These are phyloP conservation scores for Mimosa pudica DNA, from an alignment of 306 rosid species.

Conservation along the genomic window DNA sequence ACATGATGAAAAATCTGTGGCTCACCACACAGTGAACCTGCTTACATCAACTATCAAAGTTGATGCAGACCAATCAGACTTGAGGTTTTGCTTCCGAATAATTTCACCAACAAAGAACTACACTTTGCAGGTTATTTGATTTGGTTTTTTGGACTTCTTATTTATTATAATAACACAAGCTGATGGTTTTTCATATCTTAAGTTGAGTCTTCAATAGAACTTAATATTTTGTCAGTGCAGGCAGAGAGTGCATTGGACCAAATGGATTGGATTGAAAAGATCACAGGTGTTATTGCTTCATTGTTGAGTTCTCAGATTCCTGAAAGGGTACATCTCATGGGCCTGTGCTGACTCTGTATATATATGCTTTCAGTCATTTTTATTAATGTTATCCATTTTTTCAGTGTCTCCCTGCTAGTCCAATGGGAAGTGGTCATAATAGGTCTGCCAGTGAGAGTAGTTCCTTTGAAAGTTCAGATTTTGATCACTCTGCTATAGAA, in stretches of 20 bases:
- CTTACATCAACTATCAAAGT: conserved; percentile 98
- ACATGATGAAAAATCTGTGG: conserved; percentile 98
- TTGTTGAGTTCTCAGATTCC: conserved; percentile 96
- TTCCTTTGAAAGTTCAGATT: conserved; percentile 97
- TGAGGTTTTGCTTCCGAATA: conserved; percentile 97
- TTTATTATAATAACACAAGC: conserved; percentile 17
- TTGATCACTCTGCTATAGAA: conserved; percentile 78
- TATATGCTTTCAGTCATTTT: conserved; percentile 31
- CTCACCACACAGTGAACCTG: conserved; percentile 97
- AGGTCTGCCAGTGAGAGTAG: conserved; percentile 98
- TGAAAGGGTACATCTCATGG: conserved; percentile 70
- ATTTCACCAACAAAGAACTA: conserved; percentile 98
- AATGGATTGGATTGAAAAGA: conserved; percentile 99
- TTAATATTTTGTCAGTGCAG: conserved; percentile 87
- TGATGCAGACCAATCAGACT: conserved; percentile 98
- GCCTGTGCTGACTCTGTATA: conserved; percentile 30
- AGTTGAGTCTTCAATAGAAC: conserved; percentile 47
- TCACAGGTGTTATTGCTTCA: conserved; percentile 99
- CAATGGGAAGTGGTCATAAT: conserved; percentile 92
- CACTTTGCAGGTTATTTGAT: conserved; percentile 84
- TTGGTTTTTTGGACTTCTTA: conserved; percentile 21
- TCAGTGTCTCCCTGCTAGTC: conserved; percentile 90
- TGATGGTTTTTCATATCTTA: conserved; percentile 36
- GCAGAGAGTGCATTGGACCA: conserved; percentile 99
- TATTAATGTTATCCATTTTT: conserved; percentile 33